Conservation (phyloP, 305 asterid genomes). For the Salvia sclarea region DNA sequence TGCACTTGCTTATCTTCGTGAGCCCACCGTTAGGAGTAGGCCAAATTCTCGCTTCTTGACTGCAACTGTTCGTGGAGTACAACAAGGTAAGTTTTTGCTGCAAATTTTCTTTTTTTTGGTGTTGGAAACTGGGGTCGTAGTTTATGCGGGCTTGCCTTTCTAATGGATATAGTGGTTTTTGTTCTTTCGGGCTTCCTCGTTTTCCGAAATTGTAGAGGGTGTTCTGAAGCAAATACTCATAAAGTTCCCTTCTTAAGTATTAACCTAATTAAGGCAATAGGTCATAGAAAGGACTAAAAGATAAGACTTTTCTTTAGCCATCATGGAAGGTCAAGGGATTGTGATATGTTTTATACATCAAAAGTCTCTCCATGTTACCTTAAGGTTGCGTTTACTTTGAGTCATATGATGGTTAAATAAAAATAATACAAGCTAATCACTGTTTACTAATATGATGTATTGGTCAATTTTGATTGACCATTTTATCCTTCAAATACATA, state of each 20-base stretch:
- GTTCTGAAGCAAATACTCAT: neutral
- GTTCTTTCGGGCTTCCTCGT: neutral
- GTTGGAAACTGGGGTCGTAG: slow-evolving; percentile 2
- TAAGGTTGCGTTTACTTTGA: too few relatives aligned
- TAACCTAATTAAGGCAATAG: neutral
- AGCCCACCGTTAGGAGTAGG: slow-evolving; percentile 64
- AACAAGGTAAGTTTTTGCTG: slow-evolving; percentile 63
- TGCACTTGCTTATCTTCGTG: slow-evolving; percentile 73
- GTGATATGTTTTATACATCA: neutral
- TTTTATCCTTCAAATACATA: too few relatives aligned
- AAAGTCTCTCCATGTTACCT: neutral
- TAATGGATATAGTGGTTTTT: neutral
- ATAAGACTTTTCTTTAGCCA: slow-evolving; percentile 17
- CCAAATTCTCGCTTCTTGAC: slow-evolving; percentile 94
- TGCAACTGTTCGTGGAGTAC: slow-evolving; percentile 94
- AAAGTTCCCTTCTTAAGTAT: neutral
- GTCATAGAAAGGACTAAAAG: neutral
- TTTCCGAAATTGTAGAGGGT: neutral
- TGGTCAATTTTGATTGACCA: too few relatives aligned
- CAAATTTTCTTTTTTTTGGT: neutral
- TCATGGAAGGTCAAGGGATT: neutral
- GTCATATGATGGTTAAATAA: too few relatives aligned
- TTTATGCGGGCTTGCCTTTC: neutral
- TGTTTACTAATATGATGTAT: too few relatives aligned
- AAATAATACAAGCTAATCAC: too few relatives aligned